Evolutionary conservation across 2,329 filamentous ascomycete species (phyloP).

Genomic region (Fusarium metavorans): DNA sequence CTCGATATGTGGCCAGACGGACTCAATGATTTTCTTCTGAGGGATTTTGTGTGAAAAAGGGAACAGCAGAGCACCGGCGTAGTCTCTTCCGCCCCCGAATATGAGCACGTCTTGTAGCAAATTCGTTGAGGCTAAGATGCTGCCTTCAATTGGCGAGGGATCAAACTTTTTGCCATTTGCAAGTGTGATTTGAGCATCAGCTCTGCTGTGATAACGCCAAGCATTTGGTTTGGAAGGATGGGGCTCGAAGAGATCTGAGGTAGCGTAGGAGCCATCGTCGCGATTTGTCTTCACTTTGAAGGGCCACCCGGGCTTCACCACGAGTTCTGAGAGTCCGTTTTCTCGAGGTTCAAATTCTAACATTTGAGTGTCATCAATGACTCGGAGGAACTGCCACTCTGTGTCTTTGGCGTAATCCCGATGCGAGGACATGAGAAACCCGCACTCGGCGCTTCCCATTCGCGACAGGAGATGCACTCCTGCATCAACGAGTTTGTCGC

Average conservation of each 20-base stretch:
- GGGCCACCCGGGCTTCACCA: constrained; percentile 68
- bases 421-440: constrained; percentile 73
- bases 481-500: constrained; percentile 62
- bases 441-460: constrained; percentile 75
- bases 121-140: constrained; percentile 57
- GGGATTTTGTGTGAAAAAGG: constrained; percentile 46
- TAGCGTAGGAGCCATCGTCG: constrained; percentile 70
- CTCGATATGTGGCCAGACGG: constrained; percentile 58
- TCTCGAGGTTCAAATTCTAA: constrained; percentile 60
- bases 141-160: constrained; percentile 70
- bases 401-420: constrained; percentile 65
- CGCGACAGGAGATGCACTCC: constrained; percentile 70
- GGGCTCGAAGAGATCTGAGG: constrained; percentile 70
- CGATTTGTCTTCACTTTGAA: constrained; percentile 69
- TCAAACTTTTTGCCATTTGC: constrained; percentile 78
- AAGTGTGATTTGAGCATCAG: constrained; percentile 71
- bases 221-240: constrained; percentile 64
- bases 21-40: constrained; percentile 53
- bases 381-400: constrained; percentile 72
- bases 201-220: constrained; percentile 72
- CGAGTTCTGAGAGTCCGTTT: constrained; percentile 62
- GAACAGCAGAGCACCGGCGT: constrained; percentile 69
- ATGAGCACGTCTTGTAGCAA: constrained; percentile 67
- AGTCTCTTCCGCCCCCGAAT: constrained; percentile 69
- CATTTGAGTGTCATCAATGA: constrained; percentile 45